phyloP scores from a whole-genome alignment of 139 green algal genomes.

The Closterium sp. region DNA sequence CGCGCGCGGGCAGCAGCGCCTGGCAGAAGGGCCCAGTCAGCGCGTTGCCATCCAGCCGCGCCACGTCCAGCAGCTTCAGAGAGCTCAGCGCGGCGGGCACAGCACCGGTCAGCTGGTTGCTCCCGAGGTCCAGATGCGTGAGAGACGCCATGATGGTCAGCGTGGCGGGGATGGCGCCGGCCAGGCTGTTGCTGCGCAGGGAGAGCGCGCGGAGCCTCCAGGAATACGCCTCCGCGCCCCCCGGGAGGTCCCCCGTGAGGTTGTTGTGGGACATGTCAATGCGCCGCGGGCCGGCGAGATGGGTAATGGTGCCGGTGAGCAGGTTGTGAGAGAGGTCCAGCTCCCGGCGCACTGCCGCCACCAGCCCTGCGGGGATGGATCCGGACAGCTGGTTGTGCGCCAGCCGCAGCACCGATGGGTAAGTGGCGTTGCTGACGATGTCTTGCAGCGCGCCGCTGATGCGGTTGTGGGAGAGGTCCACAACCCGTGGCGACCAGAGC shows the following conservation, averaged over 20 bases:
- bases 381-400: too few relatives aligned
- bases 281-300: neutral
- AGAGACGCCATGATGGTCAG: neutral
- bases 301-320: slow-evolving; percentile 12
- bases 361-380: too few relatives aligned
- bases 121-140: neutral
- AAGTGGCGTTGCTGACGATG: too few relatives aligned
- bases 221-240: neutral
- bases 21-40: neutral
- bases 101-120: neutral
- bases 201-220: neutral
- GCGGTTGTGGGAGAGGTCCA: too few relatives aligned
- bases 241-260: slow-evolving; percentile 4
- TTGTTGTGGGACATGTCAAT: slow-evolving; percentile 1
- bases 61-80: neutral
- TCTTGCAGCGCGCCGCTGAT: too few relatives aligned
- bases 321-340: slow-evolving; percentile 5
- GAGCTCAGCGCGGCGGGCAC: neutral
- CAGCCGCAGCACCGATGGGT: too few relatives aligned
- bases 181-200: slow-evolving; percentile 11
- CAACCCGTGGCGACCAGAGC: too few relatives aligned
- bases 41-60: neutral
- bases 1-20: too few relatives aligned
- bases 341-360: neutral
- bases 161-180: slow-evolving; percentile 3